Evolutionary conservation across 352 stramenopile species (phyloP).

Genomic region (Achlya hypogyna): DNA sequence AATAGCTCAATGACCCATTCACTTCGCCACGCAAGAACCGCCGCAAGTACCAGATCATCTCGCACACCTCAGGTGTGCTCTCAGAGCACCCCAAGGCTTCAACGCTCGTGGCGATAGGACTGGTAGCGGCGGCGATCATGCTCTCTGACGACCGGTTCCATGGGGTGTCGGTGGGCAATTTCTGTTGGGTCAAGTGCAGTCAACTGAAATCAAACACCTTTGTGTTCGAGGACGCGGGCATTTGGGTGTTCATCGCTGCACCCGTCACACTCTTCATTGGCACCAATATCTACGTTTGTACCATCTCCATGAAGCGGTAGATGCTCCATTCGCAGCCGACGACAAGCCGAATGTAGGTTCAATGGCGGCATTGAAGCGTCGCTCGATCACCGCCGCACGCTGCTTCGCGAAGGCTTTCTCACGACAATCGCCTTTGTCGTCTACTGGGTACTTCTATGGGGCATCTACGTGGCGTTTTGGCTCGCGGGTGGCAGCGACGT

Average conservation of each 20-base stretch:
- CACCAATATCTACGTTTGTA: slow-evolving; percentile 57
- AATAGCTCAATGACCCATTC: slow-evolving; percentile 68
- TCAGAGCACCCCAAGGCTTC: neutral
- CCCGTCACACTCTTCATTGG: slow-evolving; percentile 41
- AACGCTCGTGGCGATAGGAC: neutral
- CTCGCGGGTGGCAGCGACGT: slow-evolving; percentile 29
- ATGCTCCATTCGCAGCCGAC: neutral
- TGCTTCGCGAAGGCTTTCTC: slow-evolving; percentile 62
- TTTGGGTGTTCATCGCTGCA: slow-evolving; percentile 63
- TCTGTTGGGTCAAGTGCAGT: slow-evolving; percentile 61
- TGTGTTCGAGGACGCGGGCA: slow-evolving; percentile 27
- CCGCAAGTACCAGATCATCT: slow-evolving; percentile 49
- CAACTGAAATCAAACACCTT: slow-evolving; percentile 30
- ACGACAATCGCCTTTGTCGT: slow-evolving; percentile 58
- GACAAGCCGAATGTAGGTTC: slow-evolving; percentile 30
- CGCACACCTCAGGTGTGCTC: slow-evolving; percentile 30
- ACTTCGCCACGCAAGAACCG: slow-evolving; percentile 64
- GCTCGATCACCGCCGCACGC: slow-evolving; percentile 38
- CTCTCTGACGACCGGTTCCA: slow-evolving; percentile 36
- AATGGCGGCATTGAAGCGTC: slow-evolving; percentile 49
- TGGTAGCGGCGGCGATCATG: slow-evolving; percentile 4
- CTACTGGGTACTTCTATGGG: slow-evolving; percentile 59
- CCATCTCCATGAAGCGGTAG: slow-evolving; percentile 31
- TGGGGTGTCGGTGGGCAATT: slow-evolving; percentile 48
- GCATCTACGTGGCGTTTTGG: slow-evolving; percentile 58